A percentile compares a stretch with the other conserved stretches of the same genome.
phyloP scores from a whole-genome alignment of 768 basidiomycete species.

The Clavulina sp. region DNA sequence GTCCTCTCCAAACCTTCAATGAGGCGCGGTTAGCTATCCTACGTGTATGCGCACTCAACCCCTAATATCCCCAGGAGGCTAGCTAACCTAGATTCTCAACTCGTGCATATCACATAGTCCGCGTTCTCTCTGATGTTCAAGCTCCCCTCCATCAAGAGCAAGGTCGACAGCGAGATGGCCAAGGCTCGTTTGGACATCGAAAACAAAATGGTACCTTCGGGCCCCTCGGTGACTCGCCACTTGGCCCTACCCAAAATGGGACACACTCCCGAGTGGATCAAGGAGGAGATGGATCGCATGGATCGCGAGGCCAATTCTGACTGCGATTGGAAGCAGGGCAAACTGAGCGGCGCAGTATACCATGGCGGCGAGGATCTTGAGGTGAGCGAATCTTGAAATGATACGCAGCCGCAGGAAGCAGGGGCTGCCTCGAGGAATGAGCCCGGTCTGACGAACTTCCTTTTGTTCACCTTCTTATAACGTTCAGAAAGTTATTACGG shows the following conservation, averaged over 20 bases:
- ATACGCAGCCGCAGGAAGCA: background rate
- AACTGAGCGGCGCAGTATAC: conserved; percentile 73
- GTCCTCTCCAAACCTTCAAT: conserved; percentile 28
- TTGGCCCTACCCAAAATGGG: conserved; percentile 49
- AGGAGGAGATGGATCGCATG: conserved; percentile 66
- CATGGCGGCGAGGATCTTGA: conserved; percentile 19
- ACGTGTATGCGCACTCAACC: conserved; percentile 24
- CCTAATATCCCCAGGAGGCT: background rate
- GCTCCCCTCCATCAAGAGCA: conserved; percentile 40
- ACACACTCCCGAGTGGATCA: conserved; percentile 51
- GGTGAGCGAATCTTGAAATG: conserved; percentile 6
- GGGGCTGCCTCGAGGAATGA: background rate
- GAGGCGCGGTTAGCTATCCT: conserved; percentile 38
- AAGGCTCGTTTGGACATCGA: conserved; percentile 50
- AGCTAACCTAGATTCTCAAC: background rate
- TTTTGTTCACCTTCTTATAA: background rate
- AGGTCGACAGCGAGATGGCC: conserved; percentile 38
- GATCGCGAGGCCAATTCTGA: conserved; percentile 34
- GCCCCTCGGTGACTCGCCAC: conserved; percentile 43
- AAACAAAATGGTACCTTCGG: conserved; percentile 46
- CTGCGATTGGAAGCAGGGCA: conserved; percentile 48
- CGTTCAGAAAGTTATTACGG: conserved; percentile 44
- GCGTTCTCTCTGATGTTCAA: conserved; percentile 39
- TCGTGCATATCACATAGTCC: conserved; percentile 23
- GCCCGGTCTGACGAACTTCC: background rate